A percentile compares a stretch with the other conserved stretches of the same genome.
phyloP scores from a whole-genome alignment of 148 eudicot species.

The Rhododendron mucronatum region DNA sequence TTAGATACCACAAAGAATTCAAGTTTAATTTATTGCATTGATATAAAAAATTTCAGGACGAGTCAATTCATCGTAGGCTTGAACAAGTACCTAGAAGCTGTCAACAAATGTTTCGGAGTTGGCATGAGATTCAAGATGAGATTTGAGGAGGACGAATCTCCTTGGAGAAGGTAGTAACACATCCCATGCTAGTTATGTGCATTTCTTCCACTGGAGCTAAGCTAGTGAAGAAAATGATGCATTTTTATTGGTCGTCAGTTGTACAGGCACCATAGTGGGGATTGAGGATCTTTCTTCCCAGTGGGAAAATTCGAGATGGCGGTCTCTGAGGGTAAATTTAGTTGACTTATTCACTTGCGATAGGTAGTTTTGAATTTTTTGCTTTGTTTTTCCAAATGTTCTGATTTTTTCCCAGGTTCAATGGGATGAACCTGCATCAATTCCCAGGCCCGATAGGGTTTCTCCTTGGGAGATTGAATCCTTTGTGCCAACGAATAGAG shows the following conservation, averaged over 20 bases:
- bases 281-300: constrained; percentile 60
- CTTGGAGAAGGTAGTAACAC: constrained; percentile 32
- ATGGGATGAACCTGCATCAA: constrained; percentile 89
- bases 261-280: constrained; percentile 84
- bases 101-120: constrained; percentile 45
- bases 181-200: background rate
- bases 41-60: constrained; percentile 42
- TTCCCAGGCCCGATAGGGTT: constrained; percentile 76
- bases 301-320: constrained; percentile 81
- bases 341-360: background rate
- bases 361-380: background rate
- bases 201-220: background rate
- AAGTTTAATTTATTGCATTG: background rate
- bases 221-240: background rate
- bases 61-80: constrained; percentile 91
- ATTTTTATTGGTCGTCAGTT: constrained; percentile 37
- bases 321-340: constrained; percentile 63
- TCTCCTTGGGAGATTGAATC: constrained; percentile 98
- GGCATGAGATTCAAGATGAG: constrained; percentile 91
- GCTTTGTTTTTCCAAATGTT: background rate
- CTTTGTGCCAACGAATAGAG: constrained; percentile 26
- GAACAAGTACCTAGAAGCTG: constrained; percentile 83
- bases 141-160: constrained; percentile 60
- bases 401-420: constrained; percentile 52
- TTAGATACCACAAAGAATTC: background rate